phyloP scores from a whole-genome alignment of 31 red algal species.

The Porphyra umbilicalis region DNA sequence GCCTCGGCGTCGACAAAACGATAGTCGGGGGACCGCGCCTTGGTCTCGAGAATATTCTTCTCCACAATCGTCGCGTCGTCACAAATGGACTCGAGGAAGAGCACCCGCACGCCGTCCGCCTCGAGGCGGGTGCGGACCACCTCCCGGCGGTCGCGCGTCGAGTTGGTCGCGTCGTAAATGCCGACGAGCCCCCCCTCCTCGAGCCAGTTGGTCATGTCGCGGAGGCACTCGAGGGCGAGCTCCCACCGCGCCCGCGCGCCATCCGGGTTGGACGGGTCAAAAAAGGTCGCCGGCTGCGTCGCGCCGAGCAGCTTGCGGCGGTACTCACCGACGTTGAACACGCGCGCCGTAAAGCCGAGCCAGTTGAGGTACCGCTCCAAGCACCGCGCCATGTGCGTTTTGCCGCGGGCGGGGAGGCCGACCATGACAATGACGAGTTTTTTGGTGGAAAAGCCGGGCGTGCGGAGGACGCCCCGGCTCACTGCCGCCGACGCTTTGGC shows the following conservation, averaged over 20 bases:
- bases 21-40: slow-evolving; percentile 81
- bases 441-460: slow-evolving; percentile 45
- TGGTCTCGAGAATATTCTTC: slow-evolving; percentile 81
- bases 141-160: slow-evolving; percentile 53
- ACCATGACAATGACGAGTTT: slow-evolving; percentile 97
- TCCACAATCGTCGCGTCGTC: slow-evolving; percentile 73
- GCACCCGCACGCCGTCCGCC: slow-evolving; percentile 57
- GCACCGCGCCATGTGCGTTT: slow-evolving; percentile 82
- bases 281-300: slow-evolving; percentile 67
- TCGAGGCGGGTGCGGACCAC: slow-evolving; percentile 66
- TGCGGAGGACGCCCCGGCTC: background rate
- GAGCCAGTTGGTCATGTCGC: slow-evolving; percentile 87
- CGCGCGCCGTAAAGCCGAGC: slow-evolving; percentile 56
- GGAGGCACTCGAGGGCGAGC: slow-evolving; percentile 66
- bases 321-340: slow-evolving; percentile 93
- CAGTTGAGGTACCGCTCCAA: slow-evolving; percentile 91
- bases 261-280: slow-evolving; percentile 70
- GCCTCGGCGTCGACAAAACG: slow-evolving; percentile 57
- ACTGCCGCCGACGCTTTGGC: background rate
- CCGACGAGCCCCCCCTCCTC: slow-evolving; percentile 57
- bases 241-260: slow-evolving; percentile 53
- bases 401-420: slow-evolving; percentile 88
- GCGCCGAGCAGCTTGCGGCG: slow-evolving; percentile 66
- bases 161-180: slow-evolving; percentile 97
- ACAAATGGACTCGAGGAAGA: slow-evolving; percentile 89